phyloP scores from a whole-genome alignment of 225 moss, liverwort and hornwort genomes.

The Sphagnum tenellum region DNA sequence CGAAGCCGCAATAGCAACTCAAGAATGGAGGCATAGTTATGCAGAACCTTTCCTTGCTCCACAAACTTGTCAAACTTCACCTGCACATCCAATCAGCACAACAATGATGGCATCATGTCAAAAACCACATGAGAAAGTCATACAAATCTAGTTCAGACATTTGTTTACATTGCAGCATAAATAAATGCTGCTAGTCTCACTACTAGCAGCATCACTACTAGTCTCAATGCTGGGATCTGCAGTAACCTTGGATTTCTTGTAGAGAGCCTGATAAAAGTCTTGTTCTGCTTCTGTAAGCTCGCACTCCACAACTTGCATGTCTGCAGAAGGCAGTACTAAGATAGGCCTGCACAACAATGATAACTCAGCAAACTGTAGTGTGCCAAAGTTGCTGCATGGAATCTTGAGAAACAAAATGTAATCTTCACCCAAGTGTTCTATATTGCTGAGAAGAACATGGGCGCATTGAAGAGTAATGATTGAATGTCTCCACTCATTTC shows the following conservation, averaged over 20 bases:
- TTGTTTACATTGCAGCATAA: neutral
- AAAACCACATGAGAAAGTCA: too few relatives aligned
- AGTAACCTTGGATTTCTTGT: slow-evolving; percentile 69
- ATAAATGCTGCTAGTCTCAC: neutral
- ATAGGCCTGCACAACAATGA: slow-evolving; percentile 49
- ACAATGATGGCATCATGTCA: too few relatives aligned
- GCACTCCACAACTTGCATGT: slow-evolving; percentile 81
- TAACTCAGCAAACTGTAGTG: too few relatives aligned
- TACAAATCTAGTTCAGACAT: too few relatives aligned
- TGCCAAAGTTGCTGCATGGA: too few relatives aligned
- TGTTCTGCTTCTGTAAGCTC: slow-evolving; percentile 71
- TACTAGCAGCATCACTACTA: neutral
- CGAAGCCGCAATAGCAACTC: slow-evolving; percentile 79
- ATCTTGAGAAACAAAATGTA: too few relatives aligned
- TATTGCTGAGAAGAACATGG: too few relatives aligned
- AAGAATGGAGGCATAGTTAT: slow-evolving; percentile 85
- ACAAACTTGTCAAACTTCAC: slow-evolving; percentile 90
- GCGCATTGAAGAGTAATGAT: too few relatives aligned
- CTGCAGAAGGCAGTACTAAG: slow-evolving; percentile 64
- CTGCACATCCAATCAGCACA: slow-evolving; percentile 28
- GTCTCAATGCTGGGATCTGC: neutral
- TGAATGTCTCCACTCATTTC: too few relatives aligned
- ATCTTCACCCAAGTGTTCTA: too few relatives aligned
- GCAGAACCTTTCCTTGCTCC: slow-evolving; percentile 90
- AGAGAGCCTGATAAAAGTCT: slow-evolving; percentile 79